These are phyloP conservation scores for Rhypophila decipiens DNA, from an alignment of 495 filamentous ascomycete species.

Conservation along the genomic window DNA sequence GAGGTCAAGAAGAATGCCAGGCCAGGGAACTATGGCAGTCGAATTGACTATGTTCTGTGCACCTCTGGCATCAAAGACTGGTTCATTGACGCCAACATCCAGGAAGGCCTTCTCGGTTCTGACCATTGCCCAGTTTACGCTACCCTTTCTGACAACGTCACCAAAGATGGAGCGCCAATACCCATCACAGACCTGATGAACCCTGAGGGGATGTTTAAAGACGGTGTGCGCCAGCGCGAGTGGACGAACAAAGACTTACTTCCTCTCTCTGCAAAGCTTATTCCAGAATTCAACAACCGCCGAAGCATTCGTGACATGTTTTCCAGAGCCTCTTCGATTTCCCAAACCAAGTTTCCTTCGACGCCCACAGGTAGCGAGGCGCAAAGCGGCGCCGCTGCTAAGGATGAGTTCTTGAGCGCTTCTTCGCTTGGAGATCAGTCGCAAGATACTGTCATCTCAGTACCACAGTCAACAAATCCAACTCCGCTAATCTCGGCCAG, in stretches of 20 bases:
- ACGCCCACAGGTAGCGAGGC: neutral
- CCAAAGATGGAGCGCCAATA: constrained; percentile 36
- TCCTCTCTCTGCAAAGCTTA: constrained; percentile 71
- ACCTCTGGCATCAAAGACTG: constrained; percentile 73
- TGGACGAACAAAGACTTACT: constrained; percentile 60
- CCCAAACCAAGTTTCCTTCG: constrained; percentile 13
- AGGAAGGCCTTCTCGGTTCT: constrained; percentile 91
- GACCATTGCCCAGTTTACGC: constrained; percentile 89
- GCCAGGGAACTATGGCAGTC: constrained; percentile 82
- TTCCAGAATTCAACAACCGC: constrained; percentile 81
- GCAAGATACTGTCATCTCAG: neutral
- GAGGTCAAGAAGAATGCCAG: constrained; percentile 58
- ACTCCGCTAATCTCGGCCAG: constrained; percentile 10
- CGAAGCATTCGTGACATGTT: constrained; percentile 87
- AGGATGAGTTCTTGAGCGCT: neutral
- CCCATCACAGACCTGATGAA: constrained; percentile 74
- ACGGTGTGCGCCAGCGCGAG: constrained; percentile 61
- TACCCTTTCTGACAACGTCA: constrained; percentile 41
- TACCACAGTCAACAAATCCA: constrained; percentile 5
- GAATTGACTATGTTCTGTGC: constrained; percentile 92
- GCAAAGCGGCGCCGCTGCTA: neutral
- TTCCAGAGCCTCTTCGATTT: constrained; percentile 36
- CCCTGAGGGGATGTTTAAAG: constrained; percentile 64
- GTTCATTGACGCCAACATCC: constrained; percentile 86
- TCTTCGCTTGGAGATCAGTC: neutral